Conservation (phyloP, 495 filamentous ascomycete genomes). For the Daldinia vernicosa region DNA sequence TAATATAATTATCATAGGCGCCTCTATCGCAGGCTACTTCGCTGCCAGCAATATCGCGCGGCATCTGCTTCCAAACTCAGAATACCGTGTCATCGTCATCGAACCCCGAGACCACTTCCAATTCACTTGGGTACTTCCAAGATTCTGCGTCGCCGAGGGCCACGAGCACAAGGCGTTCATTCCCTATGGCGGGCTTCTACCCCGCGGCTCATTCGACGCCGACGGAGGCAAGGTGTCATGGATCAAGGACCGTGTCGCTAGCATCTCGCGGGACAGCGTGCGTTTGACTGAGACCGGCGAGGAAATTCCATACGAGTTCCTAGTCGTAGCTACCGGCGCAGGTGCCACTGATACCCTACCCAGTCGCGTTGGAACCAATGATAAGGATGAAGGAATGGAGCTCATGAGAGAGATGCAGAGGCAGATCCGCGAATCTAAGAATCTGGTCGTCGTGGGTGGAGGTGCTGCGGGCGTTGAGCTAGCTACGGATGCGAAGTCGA, state of each 20-base stretch:
- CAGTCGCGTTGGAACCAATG: constrained; percentile 57
- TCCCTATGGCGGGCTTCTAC: constrained; percentile 54
- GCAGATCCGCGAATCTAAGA: constrained; percentile 50
- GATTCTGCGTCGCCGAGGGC: constrained; percentile 56
- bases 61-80: constrained; percentile 55
- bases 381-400: constrained; percentile 54
- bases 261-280: constrained; percentile 40
- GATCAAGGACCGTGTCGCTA: constrained; percentile 49
- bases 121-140: constrained; percentile 63
- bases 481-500: constrained; percentile 66
- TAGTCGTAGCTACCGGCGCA: constrained; percentile 63
- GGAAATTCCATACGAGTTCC: constrained; percentile 63
- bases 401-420: constrained; percentile 54
- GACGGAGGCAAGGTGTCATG: constrained; percentile 45
- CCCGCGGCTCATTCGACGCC: constrained; percentile 24
- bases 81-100: constrained; percentile 61
- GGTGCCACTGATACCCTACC: constrained; percentile 61
- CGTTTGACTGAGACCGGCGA: constrained; percentile 41
- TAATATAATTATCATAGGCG: constrained; percentile 65
- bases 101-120: constrained; percentile 70
- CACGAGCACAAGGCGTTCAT: constrained; percentile 61
- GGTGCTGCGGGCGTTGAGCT: constrained; percentile 70
- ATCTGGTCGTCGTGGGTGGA: constrained; percentile 66
- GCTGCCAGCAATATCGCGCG: constrained; percentile 56
- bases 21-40: constrained; percentile 63